Percentiles rank a stretch among this genome's conserved stretches.
Evolutionary conservation across 1,284 basidiomycete genomes (phyloP).

Genomic region (Rhodotorula sp.): DNA sequence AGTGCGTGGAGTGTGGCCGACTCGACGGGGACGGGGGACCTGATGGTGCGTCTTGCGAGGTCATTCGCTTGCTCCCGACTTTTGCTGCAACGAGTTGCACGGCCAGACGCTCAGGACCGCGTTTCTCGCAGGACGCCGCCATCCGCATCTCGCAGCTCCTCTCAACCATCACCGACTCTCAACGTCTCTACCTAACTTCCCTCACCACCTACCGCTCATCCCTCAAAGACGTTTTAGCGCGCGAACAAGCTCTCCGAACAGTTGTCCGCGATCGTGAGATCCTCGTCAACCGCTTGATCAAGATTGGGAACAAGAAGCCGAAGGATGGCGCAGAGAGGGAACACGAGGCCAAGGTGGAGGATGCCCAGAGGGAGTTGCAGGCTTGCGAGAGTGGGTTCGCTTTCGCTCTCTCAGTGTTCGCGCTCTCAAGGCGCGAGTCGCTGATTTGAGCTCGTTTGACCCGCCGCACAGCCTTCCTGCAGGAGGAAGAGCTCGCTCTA

Average conservation of each 20-base stretch:
- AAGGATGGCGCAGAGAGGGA: slow-evolving; percentile 42
- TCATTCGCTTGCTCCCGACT: background rate
- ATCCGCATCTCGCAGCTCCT: slow-evolving; percentile 48
- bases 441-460: too few relatives aligned
- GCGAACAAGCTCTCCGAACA: slow-evolving; percentile 50
- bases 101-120: too few relatives aligned
- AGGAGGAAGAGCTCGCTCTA: slow-evolving; percentile 49
- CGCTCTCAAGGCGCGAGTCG: background rate
- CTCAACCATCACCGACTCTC: slow-evolving; percentile 47
- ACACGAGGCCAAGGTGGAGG: slow-evolving; percentile 47
- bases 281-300: slow-evolving; percentile 51
- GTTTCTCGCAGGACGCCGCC: slow-evolving; percentile 46
- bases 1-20: slow-evolving; percentile 52
- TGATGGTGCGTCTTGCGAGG: slow-evolving; percentile 29
- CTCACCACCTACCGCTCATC: slow-evolving; percentile 50
- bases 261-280: slow-evolving; percentile 53
- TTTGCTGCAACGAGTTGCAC: too few relatives aligned
- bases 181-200: slow-evolving; percentile 49
- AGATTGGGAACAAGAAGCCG: slow-evolving; percentile 48
- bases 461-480: slow-evolving; percentile 28
- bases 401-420: background rate
- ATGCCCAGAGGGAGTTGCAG: slow-evolving; percentile 50
- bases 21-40: slow-evolving; percentile 46
- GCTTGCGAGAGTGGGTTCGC: slow-evolving; percentile 50
- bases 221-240: slow-evolving; percentile 52